phyloP scores from a whole-genome alignment of 768 basidiomycete genomes.

The Pulveroboletus frians region DNA sequence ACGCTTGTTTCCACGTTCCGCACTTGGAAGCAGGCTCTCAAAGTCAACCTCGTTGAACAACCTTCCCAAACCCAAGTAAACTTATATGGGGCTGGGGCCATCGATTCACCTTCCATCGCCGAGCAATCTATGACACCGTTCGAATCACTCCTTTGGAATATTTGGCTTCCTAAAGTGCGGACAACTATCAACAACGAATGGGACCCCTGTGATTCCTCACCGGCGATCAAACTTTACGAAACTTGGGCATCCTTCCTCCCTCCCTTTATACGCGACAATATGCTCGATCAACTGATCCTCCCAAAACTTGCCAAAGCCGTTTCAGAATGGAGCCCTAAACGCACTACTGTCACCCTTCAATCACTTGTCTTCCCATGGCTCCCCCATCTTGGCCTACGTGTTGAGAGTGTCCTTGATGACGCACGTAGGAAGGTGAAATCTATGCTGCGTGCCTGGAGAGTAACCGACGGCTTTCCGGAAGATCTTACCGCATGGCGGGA shows the following conservation, averaged over 20 bases:
- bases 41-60: conserved; percentile 47
- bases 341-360: conserved; percentile 57
- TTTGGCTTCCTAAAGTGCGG: conserved; percentile 94
- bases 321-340: conserved; percentile 73
- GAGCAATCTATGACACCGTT: conserved; percentile 86
- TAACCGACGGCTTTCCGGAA: conserved; percentile 66
- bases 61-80: conserved; percentile 45
- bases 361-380: conserved; percentile 94
- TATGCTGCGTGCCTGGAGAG: conserved; percentile 69
- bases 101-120: conserved; percentile 28
- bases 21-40: conserved; percentile 64
- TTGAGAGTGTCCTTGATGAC: conserved; percentile 83
- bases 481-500: conserved; percentile 81
- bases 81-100: conserved; percentile 48
- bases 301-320: conserved; percentile 88
- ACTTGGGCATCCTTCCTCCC: conserved; percentile 86
- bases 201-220: conserved; percentile 65
- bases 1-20: conserved; percentile 61
- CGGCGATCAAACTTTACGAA: conserved; percentile 80
- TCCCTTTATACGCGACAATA: conserved; percentile 86
- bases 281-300: conserved; percentile 91
- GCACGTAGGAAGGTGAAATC: conserved; percentile 82
- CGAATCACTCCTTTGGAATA: conserved; percentile 89
- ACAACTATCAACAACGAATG: conserved; percentile 94
- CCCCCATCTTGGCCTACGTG: conserved; percentile 74